These are phyloP conservation scores for Syzygium aqueum DNA, from an alignment of 345 rosid species.

Conservation along the genomic window DNA sequence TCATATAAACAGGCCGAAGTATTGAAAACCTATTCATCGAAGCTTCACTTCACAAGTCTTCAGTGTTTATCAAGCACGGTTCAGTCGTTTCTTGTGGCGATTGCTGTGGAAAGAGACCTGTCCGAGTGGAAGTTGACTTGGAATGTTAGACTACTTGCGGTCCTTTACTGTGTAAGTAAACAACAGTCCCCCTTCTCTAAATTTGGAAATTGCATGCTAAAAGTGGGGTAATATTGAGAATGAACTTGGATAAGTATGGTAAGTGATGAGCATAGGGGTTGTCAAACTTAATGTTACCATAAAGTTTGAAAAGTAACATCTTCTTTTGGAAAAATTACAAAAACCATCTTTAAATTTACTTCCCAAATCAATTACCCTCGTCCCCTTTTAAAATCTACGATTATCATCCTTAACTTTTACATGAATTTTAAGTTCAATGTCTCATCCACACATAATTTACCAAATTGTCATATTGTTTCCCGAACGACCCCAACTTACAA, in stretches of 20 bases:
- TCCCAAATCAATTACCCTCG: not conserved
- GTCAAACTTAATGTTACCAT: too few relatives aligned
- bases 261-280: not conserved
- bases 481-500: not conserved
- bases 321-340: too few relatives aligned
- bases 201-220: not conserved
- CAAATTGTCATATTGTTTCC: not conserved
- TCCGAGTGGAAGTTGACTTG: slow-evolving; percentile 15
- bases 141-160: slow-evolving; percentile 6
- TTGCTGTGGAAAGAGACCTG: slow-evolving; percentile 13
- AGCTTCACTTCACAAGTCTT: slow-evolving; percentile 9
- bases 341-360: not conserved
- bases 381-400: not conserved
- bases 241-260: not conserved
- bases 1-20: slow-evolving; percentile 1
- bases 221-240: too few relatives aligned
- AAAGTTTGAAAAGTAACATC: not conserved
- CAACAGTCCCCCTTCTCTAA: not conserved
- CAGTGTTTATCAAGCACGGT: slow-evolving; percentile 14
- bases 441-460: not conserved
- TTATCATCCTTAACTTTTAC: not conserved
- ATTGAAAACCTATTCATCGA: slow-evolving; percentile 11
- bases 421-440: not conserved
- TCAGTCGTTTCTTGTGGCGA: slow-evolving; percentile 12
- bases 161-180: slow-evolving; percentile 13